Base-by-base conservation (phyloP, 768 basidiomycete genomes). In the Solioccasus polychromus region DNA sequence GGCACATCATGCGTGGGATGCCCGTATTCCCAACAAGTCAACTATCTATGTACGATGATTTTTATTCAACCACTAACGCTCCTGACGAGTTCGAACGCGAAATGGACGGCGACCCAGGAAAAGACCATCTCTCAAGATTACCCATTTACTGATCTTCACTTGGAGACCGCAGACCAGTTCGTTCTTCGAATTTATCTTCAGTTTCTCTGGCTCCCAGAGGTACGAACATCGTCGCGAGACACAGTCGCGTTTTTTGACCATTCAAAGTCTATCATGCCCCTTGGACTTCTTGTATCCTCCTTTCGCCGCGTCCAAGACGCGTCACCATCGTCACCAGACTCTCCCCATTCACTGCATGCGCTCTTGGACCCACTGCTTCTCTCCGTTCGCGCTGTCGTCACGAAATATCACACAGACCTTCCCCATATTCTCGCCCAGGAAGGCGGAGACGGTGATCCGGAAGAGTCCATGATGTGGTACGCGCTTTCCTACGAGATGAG, bases 381-480 rank as follows among this genome's bases (percentile, higher is more conserved):
- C 31, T 82, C 82, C 0, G 68, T 80, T 6, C 78, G 80, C 3
- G 50, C 72, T 2, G 67, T 73, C 4, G 62, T 74, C 3, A 70
- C 73, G 24, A 89, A 88, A 61, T 89, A 86, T 51, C 78, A 80
- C 52, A 63, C 66, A 1, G 80, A 83, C n/a, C 72, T 90, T 1
- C 73, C 79, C 0, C 71, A 74, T 45, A 76, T 88, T 8, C 71
- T 90, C 3, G 62, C 64, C 0, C 73, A 81, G 35, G 78, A 75
- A 1, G 81, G 78, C 9, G 83, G 80, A 2, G 77, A 72, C 2
- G 84, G 77, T 3, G 80, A 80, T 50, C 67, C 75, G 26, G 86
- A 88, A 50, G 87, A 88, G 47, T 73, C 71, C 0, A 81, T 86
- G 73, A 85, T 88, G 80, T 89, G 85, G 85, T 88, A 78, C 47